These are phyloP conservation scores for Paracoccidioides lutzii DNA, from an alignment of 2,329 filamentous ascomycete genomes.

Conservation along the genomic window DNA sequence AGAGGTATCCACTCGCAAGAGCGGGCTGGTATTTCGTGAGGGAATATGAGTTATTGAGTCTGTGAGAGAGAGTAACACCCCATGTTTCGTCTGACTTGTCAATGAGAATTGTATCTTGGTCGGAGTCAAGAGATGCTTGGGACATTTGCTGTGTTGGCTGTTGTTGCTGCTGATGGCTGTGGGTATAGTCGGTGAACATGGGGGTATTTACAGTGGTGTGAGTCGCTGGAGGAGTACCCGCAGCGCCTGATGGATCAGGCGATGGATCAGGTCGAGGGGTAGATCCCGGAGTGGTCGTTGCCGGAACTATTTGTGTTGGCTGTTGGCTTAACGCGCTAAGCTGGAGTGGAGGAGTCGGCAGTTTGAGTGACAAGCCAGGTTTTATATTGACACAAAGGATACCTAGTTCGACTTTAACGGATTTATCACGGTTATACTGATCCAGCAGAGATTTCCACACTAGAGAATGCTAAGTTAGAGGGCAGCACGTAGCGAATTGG, in stretches of 20 bases:
- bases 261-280: constrained; percentile 29
- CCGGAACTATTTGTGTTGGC: background rate
- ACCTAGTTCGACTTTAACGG: constrained; percentile 24
- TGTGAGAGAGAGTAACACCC: constrained; percentile 43
- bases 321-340: constrained; percentile 22
- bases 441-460: constrained; percentile 27
- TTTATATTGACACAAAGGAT: constrained; percentile 24
- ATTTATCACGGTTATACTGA: constrained; percentile 25
- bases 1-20: constrained; percentile 34
- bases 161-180: constrained; percentile 20
- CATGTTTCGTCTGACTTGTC: constrained; percentile 49
- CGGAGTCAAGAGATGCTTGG: constrained; percentile 26
- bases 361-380: constrained; percentile 25
- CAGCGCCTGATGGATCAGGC: constrained; percentile 31
- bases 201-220: constrained; percentile 6
- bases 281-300: constrained; percentile 24
- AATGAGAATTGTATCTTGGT: constrained; percentile 44
- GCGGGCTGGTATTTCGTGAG: constrained; percentile 32
- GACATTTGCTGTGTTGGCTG: constrained; percentile 23
- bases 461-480: constrained; percentile 15
- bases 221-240: constrained; percentile 22
- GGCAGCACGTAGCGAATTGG: background rate
- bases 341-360: constrained; percentile 21
- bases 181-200: constrained; percentile 2
- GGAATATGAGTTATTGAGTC: constrained; percentile 29